Percentiles rank a stretch among this genome's conserved stretches.
These are phyloP conservation scores for Talaromyces sp. DNA, from an alignment of 2,329 filamentous ascomycete genomes.

Conservation along the genomic window DNA sequence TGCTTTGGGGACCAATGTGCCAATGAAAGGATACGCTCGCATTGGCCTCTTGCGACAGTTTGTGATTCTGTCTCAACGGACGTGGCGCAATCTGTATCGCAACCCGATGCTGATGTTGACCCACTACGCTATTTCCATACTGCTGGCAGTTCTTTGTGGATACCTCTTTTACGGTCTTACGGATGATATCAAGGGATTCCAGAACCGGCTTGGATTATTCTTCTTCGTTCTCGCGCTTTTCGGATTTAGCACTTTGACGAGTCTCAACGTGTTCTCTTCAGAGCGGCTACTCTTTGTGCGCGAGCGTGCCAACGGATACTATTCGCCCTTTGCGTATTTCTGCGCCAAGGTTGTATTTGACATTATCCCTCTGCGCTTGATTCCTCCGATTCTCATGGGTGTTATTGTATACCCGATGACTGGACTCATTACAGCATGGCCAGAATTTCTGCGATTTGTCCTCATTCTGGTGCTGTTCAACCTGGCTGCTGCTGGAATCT, in stretches of 20 bases:
- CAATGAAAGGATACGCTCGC: conserved; percentile 69
- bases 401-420: conserved; percentile 98
- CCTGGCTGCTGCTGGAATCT: conserved; percentile 85
- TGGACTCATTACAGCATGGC: conserved; percentile 72
- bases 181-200: conserved; percentile 94
- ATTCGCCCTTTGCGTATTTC: conserved; percentile 90
- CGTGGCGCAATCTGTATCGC: conserved; percentile 95
- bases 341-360: conserved; percentile 96
- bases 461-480: conserved; percentile 93
- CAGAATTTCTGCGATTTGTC: conserved; percentile 86
- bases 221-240: conserved; percentile 95
- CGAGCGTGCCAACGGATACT: conserved; percentile 95
- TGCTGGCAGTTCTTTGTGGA: conserved; percentile 88
- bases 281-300: conserved; percentile 87
- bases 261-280: conserved; percentile 84
- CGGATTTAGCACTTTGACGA: conserved; percentile 92
- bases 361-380: conserved; percentile 85
- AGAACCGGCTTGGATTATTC: conserved; percentile 93
- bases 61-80: conserved; percentile 78
- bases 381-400: conserved; percentile 92
- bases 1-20: conserved; percentile 35
- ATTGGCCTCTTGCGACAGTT: conserved; percentile 79
- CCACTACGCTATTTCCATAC: conserved; percentile 93
- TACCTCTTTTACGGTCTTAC: conserved; percentile 95
- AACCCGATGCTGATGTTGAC: conserved; percentile 98